Evolutionary conservation across 2,329 filamentous ascomycete genomes (phyloP).

Genomic region (Fusarium sororula): DNA sequence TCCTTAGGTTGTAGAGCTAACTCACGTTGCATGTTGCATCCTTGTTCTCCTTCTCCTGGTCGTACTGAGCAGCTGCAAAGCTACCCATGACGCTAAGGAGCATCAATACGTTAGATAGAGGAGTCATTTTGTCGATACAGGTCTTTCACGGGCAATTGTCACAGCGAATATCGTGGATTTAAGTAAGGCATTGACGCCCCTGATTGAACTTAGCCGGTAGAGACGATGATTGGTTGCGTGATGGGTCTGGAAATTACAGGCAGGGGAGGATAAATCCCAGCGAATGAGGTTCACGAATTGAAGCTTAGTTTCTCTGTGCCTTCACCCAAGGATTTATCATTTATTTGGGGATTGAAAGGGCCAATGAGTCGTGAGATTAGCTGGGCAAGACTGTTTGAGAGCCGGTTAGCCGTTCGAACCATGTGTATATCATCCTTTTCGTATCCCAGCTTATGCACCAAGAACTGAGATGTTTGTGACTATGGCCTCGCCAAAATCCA

Average conservation of each 20-base stretch:
- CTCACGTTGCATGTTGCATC: neutral
- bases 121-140: neutral
- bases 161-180: neutral
- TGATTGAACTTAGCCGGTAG: neutral
- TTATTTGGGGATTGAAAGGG: neutral
- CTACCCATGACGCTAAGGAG: neutral
- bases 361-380: neutral
- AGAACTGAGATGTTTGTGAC: neutral
- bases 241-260: neutral
- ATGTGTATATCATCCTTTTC: neutral
- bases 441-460: neutral
- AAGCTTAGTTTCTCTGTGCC: neutral
- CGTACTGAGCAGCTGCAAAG: neutral
- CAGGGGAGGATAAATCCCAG: neutral
- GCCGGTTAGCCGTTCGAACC: neutral
- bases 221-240: neutral
- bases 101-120: neutral
- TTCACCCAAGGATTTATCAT: neutral
- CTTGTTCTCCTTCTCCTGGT: neutral
- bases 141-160: too few species aligned
- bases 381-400: neutral
- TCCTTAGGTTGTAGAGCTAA: accelerated
- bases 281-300: neutral
- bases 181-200: neutral
- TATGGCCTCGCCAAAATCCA: neutral